phyloP scores from a whole-genome alignment of 345 rosid species.

The Bruguiera sexangula region DNA sequence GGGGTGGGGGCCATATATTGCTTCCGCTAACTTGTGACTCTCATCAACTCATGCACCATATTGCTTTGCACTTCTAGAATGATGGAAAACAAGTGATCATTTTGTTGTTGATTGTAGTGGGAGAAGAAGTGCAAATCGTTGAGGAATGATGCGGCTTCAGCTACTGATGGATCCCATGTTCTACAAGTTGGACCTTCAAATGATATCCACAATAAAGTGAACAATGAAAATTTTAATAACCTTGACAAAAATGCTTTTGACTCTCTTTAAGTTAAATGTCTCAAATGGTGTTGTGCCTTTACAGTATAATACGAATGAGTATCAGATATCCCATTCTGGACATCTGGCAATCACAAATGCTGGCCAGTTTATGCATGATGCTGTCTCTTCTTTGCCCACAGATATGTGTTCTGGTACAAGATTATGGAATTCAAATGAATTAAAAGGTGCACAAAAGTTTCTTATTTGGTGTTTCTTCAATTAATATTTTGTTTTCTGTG shows the following conservation, averaged over 20 bases:
- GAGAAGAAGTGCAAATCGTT: constrained; percentile 51
- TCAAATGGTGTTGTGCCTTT: constrained; percentile 84
- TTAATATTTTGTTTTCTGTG: constrained; percentile 11
- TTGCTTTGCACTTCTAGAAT: not conserved
- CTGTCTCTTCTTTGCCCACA: constrained; percentile 24
- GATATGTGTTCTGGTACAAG: constrained; percentile 11
- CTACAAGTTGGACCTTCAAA: constrained; percentile 40
- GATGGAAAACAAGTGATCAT: not conserved
- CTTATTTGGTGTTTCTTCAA: constrained; percentile 5
- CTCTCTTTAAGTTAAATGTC: constrained; percentile 33
- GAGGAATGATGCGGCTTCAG: constrained; percentile 38
- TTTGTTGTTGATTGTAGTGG: constrained; percentile 53
- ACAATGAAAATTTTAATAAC: constrained; percentile 41
- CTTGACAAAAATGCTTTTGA: constrained; percentile 42
- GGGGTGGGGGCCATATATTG: too few relatives aligned
- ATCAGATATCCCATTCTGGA: constrained; percentile 66
- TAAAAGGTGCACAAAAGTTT: constrained; percentile 29
- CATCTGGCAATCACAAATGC: constrained; percentile 32
- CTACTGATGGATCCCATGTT: constrained; percentile 38
- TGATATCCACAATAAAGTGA: constrained; percentile 73
- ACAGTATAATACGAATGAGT: constrained; percentile 71
- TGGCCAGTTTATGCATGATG: constrained; percentile 30
- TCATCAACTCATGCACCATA: too few relatives aligned
- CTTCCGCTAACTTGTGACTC: too few relatives aligned
- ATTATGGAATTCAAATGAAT: constrained; percentile 29